Percentiles rank a stretch among this genome's conserved stretches.
These are phyloP conservation scores for Aegilops tauschii DNA, from an alignment of 176 grass and related monocot species.

Conservation along the genomic window DNA sequence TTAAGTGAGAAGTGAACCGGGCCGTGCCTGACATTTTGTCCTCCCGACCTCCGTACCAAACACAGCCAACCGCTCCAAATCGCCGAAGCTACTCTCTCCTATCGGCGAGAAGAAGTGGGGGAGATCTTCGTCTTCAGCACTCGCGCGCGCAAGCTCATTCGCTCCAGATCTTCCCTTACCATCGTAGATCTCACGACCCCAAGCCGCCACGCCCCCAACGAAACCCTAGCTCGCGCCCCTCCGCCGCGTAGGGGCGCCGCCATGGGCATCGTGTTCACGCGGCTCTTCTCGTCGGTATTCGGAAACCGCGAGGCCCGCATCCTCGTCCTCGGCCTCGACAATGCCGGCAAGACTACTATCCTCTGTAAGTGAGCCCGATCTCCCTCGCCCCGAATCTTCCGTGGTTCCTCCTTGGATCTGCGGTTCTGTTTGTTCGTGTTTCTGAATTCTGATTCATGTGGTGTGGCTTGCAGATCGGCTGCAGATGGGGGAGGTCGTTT, in stretches of 20 bases:
- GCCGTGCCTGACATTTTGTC: no score
- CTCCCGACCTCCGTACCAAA: no score
- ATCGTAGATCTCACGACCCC: slow-evolving; percentile 5
- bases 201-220: neutral
- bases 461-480: slow-evolving; percentile 64
- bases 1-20: no score
- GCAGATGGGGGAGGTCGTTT: slow-evolving; percentile 99
- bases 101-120: neutral
- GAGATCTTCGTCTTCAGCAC: slow-evolving; percentile 27
- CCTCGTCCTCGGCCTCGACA: slow-evolving; percentile 94
- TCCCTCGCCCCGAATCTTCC: neutral
- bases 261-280: slow-evolving; percentile 99
- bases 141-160: slow-evolving; percentile 45
- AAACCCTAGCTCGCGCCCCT: slow-evolving; percentile 15
- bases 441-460: slow-evolving; percentile 32
- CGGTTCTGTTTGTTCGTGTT: neutral
- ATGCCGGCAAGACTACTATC: slow-evolving; percentile 99
- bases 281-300: slow-evolving; percentile 95
- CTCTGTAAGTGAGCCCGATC: slow-evolving; percentile 47
- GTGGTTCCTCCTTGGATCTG: slow-evolving; percentile 9
- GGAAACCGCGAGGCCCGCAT: slow-evolving; percentile 97
- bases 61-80: neutral
- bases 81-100: neutral
- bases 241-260: slow-evolving; percentile 36
- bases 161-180: slow-evolving; percentile 39